Percentiles rank a stretch among this genome's conserved stretches.
phyloP scores from a whole-genome alignment of 1,139 yeast species.

The Zhuliangozyma blackwelliae region DNA sequence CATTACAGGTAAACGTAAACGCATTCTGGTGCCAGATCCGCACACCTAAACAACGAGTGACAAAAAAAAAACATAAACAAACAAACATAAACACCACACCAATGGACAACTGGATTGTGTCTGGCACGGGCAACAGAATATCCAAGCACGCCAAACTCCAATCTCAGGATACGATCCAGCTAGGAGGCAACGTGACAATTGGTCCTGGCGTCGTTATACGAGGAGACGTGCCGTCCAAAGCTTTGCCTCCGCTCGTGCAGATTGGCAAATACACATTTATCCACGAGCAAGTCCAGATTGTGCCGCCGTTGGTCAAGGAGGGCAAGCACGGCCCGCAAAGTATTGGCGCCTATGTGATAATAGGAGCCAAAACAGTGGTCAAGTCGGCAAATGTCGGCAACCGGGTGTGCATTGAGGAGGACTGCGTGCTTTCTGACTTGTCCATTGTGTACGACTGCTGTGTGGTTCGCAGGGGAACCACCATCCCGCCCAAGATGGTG shows the following conservation, averaged over 20 bases:
- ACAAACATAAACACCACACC: no score
- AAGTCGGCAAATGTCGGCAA: slow-evolving; percentile 53
- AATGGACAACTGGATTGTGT: slow-evolving; percentile 36
- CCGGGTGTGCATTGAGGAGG: slow-evolving; percentile 48
- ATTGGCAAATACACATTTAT: slow-evolving; percentile 48
- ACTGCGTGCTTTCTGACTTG: slow-evolving; percentile 36
- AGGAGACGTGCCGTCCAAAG: slow-evolving; percentile 20
- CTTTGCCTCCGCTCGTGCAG: slow-evolving; percentile 12
- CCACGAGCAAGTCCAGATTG: slow-evolving; percentile 22
- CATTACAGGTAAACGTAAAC: no score
- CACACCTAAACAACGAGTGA: no score
- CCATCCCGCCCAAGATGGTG: slow-evolving; percentile 51
- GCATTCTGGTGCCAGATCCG: no score
- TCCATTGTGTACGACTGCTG: slow-evolving; percentile 64
- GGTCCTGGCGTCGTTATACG: slow-evolving; percentile 16
- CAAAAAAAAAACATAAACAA: no score
- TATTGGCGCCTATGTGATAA: slow-evolving; percentile 56
- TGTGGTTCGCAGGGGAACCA: slow-evolving; percentile 43
- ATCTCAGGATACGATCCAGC: slow-evolving; percentile 20
- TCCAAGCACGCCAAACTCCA: slow-evolving; percentile 38
- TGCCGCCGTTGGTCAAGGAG: slow-evolving; percentile 26
- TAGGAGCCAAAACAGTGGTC: slow-evolving; percentile 42
- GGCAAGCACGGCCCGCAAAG: slow-evolving; percentile 26
- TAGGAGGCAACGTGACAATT: slow-evolving; percentile 35
- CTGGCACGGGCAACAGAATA: slow-evolving; percentile 54